Evolutionary conservation across 1,284 basidiomycete species (phyloP), one percentile per base, ranked within the genome.

Genomic region (Golubevia sp.): DNA sequence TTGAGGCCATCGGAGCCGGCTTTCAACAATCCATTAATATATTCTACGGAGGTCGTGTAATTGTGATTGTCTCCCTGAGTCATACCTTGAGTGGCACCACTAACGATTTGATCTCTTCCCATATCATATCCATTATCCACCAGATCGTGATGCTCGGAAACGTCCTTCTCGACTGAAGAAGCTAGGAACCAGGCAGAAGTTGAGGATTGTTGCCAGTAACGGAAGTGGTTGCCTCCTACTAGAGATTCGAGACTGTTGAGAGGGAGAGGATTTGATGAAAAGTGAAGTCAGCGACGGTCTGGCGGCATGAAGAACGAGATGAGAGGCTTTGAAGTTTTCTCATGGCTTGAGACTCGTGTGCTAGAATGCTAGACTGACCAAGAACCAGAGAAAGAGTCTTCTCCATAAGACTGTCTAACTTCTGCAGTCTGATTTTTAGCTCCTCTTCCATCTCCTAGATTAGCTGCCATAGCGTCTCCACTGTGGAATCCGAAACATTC

Each of bases 401-500:
- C 38, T 0, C 86, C 30, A 69, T 85, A 92, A 74, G 90, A 89
- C 69, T 90, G 88, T 51, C 91, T 80, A 15, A 84, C 85, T 56
- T 87, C 84, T 74, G 85, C 85, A 59, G 85, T 79, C 73, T 87
- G 85, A 21, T 79, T 64, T 73, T 84, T 84, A 59, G 79, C 79
- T 7, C 86, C 86, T 11, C 85, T 75, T 1, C 88, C 89, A 67
- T 92, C 91, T 13, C 91, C 91, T 7, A 91, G 86, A 76, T 91
- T 87, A 25, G 91, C 91, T 53, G 87, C 84, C 73, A 91, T 90
- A 0, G 87, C 87, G 38, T 73, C 86, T 2, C 90, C 90, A 11
- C 88, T 69, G 73, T 90, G 91, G 63, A 91, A 66, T 2, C 86
- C 86, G 7, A 87, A 71, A 78, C 91, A 92, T 80, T 92, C 91